Base-by-base conservation (phyloP, 2,329 filamentous ascomycete species). In the Aspergillus fructus region DNA sequence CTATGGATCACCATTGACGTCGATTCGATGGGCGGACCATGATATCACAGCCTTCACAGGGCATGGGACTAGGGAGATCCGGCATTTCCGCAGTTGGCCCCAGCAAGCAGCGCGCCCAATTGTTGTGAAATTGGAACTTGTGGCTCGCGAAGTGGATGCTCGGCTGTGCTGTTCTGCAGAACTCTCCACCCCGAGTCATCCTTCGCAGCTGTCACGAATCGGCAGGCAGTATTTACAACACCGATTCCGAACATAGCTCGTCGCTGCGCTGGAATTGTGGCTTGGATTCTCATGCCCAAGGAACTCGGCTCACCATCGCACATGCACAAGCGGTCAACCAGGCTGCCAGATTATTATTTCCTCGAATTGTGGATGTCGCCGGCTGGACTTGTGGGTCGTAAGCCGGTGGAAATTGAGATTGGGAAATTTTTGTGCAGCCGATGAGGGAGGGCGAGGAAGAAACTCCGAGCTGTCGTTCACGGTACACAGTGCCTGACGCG, bases 81-180 rank as follows among this genome's bases (percentile, higher is more conserved):
- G 55, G 55, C 49, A 57, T 27, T 48, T 49, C 55, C 55, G 55
- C 46, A 49, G 46, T 19, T 43, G 45, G 24, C 34, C 40, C 7
- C 27, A 37, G 17, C 41, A 43, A 19, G 41, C 8, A 19, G 17
- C n/a, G n/a, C 17, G 11, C 21, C 41, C 11, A 17, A 43, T 19
- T 43, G 41, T 43, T n/a, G 15, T 13, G 34, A 37, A 37, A n/a
- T n/a, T 3, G 34, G 40, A 46, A 12, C 7, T 49, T 53, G 55
- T 49, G 43, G 55, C 43, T 49, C 12, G 49, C 15, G 7, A 19
- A 27, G 43, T 40, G 27, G 51, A 21, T 27, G 34, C 42, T 23
- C 23, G 24, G 45, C 27, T 33, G 45, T 48, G 27, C 7, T 34
- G 45, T 33, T 48, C 27, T 33, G 45, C 45, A 11, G 45, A 46